A percentile compares a stretch with the other conserved stretches of the same genome.
Evolutionary conservation across 345 rosid genomes (phyloP).

Genomic region (Durio zibethinus): DNA sequence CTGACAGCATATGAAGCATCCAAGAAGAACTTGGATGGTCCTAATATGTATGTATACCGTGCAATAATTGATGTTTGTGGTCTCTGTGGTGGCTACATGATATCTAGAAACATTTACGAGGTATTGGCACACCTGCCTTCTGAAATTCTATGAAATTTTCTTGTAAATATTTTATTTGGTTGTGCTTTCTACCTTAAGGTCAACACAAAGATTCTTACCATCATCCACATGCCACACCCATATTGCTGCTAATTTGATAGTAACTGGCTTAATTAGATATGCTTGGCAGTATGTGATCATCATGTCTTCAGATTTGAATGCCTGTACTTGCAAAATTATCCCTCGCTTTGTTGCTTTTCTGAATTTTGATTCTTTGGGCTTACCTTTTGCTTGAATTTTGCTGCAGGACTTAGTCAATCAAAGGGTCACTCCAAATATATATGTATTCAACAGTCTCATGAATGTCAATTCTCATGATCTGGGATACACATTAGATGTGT

Average conservation of each 20-base stretch:
- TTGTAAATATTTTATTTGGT: conserved; percentile 2
- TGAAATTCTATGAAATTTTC: conserved; percentile 12
- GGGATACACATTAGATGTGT: conserved; percentile 55
- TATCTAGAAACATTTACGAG: conserved; percentile 79
- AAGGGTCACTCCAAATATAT: conserved; percentile 61
- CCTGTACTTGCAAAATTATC: neutral
- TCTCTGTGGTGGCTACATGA: conserved; percentile 62
- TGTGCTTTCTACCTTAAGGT: neutral
- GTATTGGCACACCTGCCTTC: conserved; percentile 38
- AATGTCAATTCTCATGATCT: conserved; percentile 86
- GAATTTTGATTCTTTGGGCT: conserved; percentile 3
- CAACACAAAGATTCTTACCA: neutral
- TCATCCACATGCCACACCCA: neutral
- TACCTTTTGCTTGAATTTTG: conserved; percentile 24
- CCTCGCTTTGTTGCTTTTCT: neutral
- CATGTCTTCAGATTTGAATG: neutral
- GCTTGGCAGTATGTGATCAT: neutral
- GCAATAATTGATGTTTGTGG: conserved; percentile 80
- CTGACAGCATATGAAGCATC: conserved; percentile 65
- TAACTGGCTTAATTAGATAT: neutral
- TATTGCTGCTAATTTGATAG: neutral
- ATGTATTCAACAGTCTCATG: conserved; percentile 88
- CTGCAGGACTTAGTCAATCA: conserved; percentile 66
- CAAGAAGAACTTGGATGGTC: conserved; percentile 44
- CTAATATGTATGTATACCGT: conserved; percentile 77